A percentile compares a stretch with the other conserved stretches of the same genome.
These are phyloP conservation scores for Kentomonas sorsogonicus DNA, from an alignment of 208 protist species.

Conservation along the genomic window DNA sequence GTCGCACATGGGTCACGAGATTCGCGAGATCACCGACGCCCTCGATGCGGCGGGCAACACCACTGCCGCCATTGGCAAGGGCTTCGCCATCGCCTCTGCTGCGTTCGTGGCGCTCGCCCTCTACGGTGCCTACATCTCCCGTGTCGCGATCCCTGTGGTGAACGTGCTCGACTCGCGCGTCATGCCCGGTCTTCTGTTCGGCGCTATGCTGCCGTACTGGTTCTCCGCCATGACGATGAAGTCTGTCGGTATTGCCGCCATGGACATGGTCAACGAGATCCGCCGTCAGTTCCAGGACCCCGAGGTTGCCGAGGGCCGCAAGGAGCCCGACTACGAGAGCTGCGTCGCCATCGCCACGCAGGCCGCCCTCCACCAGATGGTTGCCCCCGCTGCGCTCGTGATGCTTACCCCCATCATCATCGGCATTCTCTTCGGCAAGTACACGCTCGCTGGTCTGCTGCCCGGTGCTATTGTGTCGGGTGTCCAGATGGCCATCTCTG, in stretches of 20 bases:
- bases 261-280: conserved; percentile 93
- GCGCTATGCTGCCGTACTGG: conserved; percentile 93
- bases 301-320: conserved; percentile 63
- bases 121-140: conserved; percentile 89
- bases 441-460: conserved; percentile 89
- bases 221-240: conserved; percentile 96
- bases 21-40: conserved; percentile 91
- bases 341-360: conserved; percentile 93
- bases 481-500: conserved; percentile 91
- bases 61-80: conserved; percentile 94
- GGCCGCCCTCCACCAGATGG: conserved; percentile 92
- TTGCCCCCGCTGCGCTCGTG: conserved; percentile 87
- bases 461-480: conserved; percentile 88
- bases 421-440: conserved; percentile 88
- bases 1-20: conserved; percentile 78
- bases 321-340: conserved; percentile 90
- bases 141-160: conserved; percentile 54
- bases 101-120: conserved; percentile 91
- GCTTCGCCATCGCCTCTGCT: conserved; percentile 93
- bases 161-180: conserved; percentile 74
- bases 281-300: conserved; percentile 91
- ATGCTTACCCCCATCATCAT: conserved; percentile 91
- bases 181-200: conserved; percentile 88
- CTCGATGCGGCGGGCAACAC: conserved; percentile 95
- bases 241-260: conserved; percentile 88